These are phyloP conservation scores for Aspergillus tubingensis DNA, from an alignment of 2,329 filamentous ascomycete species.

Conservation along the genomic window DNA sequence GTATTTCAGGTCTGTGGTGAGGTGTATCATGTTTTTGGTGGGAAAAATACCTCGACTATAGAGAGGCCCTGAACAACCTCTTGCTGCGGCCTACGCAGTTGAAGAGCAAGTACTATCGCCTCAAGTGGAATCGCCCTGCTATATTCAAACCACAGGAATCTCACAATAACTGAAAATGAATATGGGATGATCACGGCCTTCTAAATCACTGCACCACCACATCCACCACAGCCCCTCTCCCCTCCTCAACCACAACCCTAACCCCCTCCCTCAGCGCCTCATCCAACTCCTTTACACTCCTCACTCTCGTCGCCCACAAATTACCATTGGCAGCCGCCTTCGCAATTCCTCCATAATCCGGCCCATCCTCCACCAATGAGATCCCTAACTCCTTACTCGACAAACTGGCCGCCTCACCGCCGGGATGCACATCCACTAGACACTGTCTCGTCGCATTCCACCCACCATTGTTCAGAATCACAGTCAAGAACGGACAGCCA, in stretches of 20 bases:
- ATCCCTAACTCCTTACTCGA: constrained; percentile 24
- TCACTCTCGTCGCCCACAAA: constrained; percentile 22
- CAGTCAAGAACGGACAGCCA: constrained; percentile 63
- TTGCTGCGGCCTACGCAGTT: too few relatives aligned
- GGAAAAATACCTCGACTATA: too few relatives aligned
- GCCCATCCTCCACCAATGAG: constrained; percentile 23
- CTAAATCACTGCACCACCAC: constrained; percentile 6
- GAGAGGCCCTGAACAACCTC: too few relatives aligned
- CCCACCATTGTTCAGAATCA: constrained; percentile 68
- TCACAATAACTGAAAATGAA: too few relatives aligned
- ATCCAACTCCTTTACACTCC: constrained; percentile 17
- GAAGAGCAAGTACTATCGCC: too few relatives aligned
- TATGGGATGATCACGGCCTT: too few relatives aligned
- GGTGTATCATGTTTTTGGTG: too few relatives aligned
- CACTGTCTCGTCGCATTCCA: constrained; percentile 51
- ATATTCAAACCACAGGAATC: too few relatives aligned
- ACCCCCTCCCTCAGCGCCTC: constrained; percentile 17
- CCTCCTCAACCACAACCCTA: constrained; percentile 5
- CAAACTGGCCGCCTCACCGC: constrained; percentile 14
- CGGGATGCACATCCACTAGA: constrained; percentile 23
- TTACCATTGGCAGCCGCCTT: constrained; percentile 25
- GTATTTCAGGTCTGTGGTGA: too few relatives aligned
- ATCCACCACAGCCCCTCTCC: constrained; percentile 16
- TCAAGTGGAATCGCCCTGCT: too few relatives aligned
- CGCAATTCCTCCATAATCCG: constrained; percentile 24